These are phyloP conservation scores for Sporobolomyces pararoseus DNA, from an alignment of 768 basidiomycete genomes.

Conservation along the genomic window DNA sequence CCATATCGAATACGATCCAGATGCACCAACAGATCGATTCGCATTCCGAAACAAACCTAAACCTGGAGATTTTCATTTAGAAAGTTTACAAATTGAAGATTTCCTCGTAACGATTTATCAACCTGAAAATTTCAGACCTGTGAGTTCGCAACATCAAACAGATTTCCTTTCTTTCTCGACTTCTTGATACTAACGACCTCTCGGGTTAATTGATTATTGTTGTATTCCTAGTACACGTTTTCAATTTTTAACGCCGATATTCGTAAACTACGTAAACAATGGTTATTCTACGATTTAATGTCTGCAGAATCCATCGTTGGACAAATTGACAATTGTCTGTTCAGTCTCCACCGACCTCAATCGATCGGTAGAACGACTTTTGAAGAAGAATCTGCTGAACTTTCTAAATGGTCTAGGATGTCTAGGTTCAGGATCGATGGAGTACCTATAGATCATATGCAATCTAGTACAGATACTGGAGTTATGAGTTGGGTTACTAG, in stretches of 20 bases:
- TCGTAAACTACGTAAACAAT: conserved; percentile 76
- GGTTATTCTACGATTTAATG: conserved; percentile 92
- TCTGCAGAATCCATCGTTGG: conserved; percentile 94
- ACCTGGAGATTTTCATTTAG: conserved; percentile 86
- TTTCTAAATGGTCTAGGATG: conserved; percentile 83
- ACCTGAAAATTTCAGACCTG: conserved; percentile 81
- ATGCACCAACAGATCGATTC: conserved; percentile 73
- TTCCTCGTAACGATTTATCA: conserved; percentile 91
- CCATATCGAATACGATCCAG: conserved; percentile 67
- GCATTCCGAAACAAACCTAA: conserved; percentile 68
- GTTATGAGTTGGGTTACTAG: conserved; percentile 97
- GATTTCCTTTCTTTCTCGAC: too few relatives aligned
- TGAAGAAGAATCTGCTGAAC: conserved; percentile 77
- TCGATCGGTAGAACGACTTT: conserved; percentile 85
- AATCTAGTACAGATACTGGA: conserved; percentile 70
- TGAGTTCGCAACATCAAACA: too few relatives aligned
- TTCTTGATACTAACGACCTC: too few relatives aligned
- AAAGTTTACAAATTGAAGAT: conserved; percentile 84
- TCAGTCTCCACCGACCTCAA: conserved; percentile 92
- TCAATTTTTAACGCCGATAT: conserved; percentile 93
- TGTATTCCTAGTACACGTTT: conserved; percentile 65
- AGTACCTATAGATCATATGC: conserved; percentile 90
- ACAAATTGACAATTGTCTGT: conserved; percentile 94
- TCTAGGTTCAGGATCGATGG: conserved; percentile 95
- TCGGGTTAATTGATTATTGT: too few relatives aligned